phyloP scores from a whole-genome alignment of 2,329 filamentous ascomycete genomes.

The Sporothrix globosa region DNA sequence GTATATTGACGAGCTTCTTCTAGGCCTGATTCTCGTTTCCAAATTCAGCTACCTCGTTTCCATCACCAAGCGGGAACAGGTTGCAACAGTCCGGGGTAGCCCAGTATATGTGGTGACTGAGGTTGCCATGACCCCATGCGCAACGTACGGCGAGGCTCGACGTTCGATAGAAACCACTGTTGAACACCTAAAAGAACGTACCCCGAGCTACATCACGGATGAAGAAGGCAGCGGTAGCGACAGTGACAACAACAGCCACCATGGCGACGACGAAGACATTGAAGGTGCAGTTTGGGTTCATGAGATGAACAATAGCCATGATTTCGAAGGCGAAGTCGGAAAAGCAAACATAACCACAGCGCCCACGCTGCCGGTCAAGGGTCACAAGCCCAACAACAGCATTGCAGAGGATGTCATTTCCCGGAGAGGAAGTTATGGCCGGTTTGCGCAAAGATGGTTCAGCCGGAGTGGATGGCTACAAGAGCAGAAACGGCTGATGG shows the following conservation, averaged over 20 bases:
- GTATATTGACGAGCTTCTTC: background rate
- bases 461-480: conserved; percentile 79
- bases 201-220: conserved; percentile 43
- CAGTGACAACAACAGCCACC: conserved; percentile 39
- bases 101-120: conserved; percentile 87
- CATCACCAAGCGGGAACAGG: conserved; percentile 83
- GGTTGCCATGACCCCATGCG: conserved; percentile 85
- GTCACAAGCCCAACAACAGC: conserved; percentile 52
- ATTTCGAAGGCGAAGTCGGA: background rate
- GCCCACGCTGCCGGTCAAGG: background rate
- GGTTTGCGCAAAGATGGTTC: conserved; percentile 91
- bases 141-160: conserved; percentile 73
- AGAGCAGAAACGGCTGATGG: conserved; percentile 70
- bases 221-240: conserved; percentile 54
- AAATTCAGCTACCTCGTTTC: conserved; percentile 81
- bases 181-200: conserved; percentile 45
- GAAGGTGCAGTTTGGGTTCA: conserved; percentile 31
- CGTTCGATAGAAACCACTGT: conserved; percentile 69
- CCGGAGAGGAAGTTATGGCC: conserved; percentile 79
- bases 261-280: conserved; percentile 35
- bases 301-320: conserved; percentile 28
- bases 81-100: conserved; percentile 80
- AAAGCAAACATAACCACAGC: background rate
- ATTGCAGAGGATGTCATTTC: conserved; percentile 88
- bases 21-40: conserved; percentile 83